Conservation (phyloP, 345 rosid species). For the Syzygium oleosum region DNA sequence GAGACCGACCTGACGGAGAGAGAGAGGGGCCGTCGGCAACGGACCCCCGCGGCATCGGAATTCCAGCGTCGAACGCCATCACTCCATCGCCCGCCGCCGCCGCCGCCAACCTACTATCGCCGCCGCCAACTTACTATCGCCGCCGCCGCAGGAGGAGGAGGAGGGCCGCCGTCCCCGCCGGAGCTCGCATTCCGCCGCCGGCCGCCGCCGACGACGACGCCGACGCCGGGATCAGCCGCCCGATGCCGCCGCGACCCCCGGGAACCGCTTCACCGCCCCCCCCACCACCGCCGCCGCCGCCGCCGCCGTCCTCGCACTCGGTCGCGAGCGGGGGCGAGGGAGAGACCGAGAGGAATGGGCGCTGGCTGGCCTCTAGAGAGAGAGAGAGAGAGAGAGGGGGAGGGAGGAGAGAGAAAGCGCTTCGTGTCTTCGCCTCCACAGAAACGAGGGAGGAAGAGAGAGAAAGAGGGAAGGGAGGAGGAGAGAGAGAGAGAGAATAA, state of each 20-base stretch:
- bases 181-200: slow-evolving; percentile 11
- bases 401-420: neutral
- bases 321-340: slow-evolving; percentile 6
- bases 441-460: slow-evolving; percentile 12
- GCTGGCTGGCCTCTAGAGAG: neutral
- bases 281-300: neutral
- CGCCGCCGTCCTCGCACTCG: neutral
- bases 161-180: slow-evolving; percentile 4
- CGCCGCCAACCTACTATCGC: slow-evolving; percentile 16
- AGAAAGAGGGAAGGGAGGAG: slow-evolving; percentile 1
- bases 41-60: slow-evolving; percentile 50
- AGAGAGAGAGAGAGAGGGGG: neutral
- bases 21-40: slow-evolving; percentile 48
- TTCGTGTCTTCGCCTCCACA: slow-evolving; percentile 18
- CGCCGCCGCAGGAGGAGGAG: slow-evolving; percentile 2
- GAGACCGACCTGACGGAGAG: slow-evolving; percentile 34
- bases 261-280: neutral
- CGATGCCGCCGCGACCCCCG: neutral
- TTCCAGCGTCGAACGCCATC: slow-evolving; percentile 76
- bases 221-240: neutral
- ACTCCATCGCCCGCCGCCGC: slow-evolving; percentile 15
- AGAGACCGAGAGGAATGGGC: neutral
- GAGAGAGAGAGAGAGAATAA: slow-evolving; percentile 21
- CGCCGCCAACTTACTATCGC: neutral
- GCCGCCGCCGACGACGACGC: neutral